Evolutionary conservation across 495 filamentous ascomycete species (phyloP).

Genomic region (Aspergillus kassunensis): DNA sequence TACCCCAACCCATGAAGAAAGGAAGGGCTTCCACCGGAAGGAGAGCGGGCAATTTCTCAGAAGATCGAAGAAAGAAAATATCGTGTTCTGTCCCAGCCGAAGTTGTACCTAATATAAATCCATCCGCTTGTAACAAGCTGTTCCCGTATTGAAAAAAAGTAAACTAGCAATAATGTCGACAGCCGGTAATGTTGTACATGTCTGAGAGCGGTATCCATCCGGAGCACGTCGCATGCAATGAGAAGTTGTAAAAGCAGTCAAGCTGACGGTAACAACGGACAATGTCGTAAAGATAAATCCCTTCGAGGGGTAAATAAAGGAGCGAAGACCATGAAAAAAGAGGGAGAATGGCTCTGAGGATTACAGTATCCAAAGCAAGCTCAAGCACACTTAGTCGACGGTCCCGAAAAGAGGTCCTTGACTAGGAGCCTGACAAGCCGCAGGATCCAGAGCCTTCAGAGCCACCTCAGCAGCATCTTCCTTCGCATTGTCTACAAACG

Average conservation of each 20-base stretch:
- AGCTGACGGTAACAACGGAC: not conserved
- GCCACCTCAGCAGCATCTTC: slow-evolving; percentile 86
- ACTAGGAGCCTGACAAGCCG: not conserved
- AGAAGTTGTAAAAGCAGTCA: not conserved
- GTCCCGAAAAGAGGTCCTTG: not conserved
- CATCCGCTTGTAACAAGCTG: not conserved
- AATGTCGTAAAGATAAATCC: not conserved
- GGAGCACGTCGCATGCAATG: slow-evolving; percentile 19
- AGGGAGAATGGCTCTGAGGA: slow-evolving; percentile 11
- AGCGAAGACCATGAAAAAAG: slow-evolving; percentile 11
- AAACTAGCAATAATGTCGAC: slow-evolving; percentile 25
- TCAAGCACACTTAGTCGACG: not conserved
- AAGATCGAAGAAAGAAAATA: not conserved
- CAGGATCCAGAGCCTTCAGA: slow-evolving; percentile 39
- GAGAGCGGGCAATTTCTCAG: not conserved
- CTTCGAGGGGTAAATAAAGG: slow-evolving; percentile 5
- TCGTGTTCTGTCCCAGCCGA: not conserved
- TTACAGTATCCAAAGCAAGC: slow-evolving; percentile 8
- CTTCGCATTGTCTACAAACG: slow-evolving; percentile 79
- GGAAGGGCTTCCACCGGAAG: not conserved
- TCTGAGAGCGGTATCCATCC: slow-evolving; percentile 23
- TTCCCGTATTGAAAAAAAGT: not conserved
- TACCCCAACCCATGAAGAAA: not conserved
- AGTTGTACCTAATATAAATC: slow-evolving; percentile 1
- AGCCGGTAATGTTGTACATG: slow-evolving; percentile 26